Percentiles rank a stretch among this genome's conserved stretches.
phyloP scores from a whole-genome alignment of 768 basidiomycete genomes.

The Glaciozyma antarctica region DNA sequence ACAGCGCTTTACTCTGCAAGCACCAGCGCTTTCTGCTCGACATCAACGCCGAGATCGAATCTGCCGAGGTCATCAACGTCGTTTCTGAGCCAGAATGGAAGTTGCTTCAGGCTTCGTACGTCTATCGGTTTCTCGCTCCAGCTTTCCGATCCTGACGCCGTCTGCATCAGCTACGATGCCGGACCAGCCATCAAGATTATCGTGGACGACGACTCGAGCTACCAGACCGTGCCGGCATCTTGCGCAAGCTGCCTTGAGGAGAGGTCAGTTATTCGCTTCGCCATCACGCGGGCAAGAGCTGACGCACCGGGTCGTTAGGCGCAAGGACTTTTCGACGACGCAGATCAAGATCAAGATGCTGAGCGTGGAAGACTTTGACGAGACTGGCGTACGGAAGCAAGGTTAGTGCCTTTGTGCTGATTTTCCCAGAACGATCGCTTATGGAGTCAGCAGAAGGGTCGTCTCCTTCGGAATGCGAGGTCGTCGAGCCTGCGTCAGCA shows the following conservation, averaged over 20 bases:
- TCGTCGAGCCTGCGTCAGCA: neutral
- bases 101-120: neutral
- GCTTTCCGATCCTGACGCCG: neutral
- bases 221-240: too few species aligned
- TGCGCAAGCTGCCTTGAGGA: conserved; percentile 35
- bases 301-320: neutral
- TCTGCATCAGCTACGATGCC: conserved; percentile 8
- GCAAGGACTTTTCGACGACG: conserved; percentile 10
- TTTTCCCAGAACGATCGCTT: neutral
- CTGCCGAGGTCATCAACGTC: neutral
- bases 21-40: conserved; percentile 59
- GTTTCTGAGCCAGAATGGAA: conserved; percentile 59
- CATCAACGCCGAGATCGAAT: conserved; percentile 44
- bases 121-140: too few species aligned
- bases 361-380: conserved; percentile 11
- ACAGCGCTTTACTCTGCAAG: conserved; percentile 55
- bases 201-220: neutral
- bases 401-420: neutral
- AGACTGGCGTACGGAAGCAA: conserved; percentile 7
- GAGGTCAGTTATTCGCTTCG: conserved; percentile 50
- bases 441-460: neutral
- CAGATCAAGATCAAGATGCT: conserved; percentile 9
- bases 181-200: conserved; percentile 13
- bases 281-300: neutral
- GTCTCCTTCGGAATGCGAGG: neutral